Percentiles rank a stretch among this genome's conserved stretches.
phyloP scores from a whole-genome alignment of 441 rosid genomes.

The Syzygium malaccense region DNA sequence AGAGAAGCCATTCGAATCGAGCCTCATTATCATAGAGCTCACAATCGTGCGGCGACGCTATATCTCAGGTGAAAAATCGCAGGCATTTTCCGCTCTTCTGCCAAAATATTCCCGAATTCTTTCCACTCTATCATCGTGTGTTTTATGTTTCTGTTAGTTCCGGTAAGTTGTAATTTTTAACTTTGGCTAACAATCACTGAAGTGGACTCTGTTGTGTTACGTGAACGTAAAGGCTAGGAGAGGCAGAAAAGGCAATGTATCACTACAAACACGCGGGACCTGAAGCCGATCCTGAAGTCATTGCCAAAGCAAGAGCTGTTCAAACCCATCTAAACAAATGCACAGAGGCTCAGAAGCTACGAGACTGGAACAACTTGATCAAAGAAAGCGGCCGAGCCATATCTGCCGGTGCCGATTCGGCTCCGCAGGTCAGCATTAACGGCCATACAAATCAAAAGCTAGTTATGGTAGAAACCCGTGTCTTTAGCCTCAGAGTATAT shows the following conservation, averaged over 20 bases:
- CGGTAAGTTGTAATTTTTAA: background rate
- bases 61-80: constrained; percentile 40
- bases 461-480: background rate
- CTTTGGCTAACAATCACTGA: background rate
- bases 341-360: constrained; percentile 35
- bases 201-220: too few relatives aligned
- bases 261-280: constrained; percentile 51
- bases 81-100: background rate
- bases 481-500: background rate
- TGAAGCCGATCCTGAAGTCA: constrained; percentile 29
- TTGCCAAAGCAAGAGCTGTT: constrained; percentile 45
- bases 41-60: constrained; percentile 63
- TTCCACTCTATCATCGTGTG: background rate
- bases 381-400: constrained; percentile 38
- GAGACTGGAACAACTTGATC: constrained; percentile 46
- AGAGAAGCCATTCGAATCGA: constrained; percentile 66
- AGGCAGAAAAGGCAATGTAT: constrained; percentile 57
- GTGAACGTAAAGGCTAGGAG: constrained; percentile 47
- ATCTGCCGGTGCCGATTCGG: constrained; percentile 61
- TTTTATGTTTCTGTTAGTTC: background rate
- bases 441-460: background rate
- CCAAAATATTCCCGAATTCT: background rate
- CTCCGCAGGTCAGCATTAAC: constrained; percentile 48
- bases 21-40: constrained; percentile 64
- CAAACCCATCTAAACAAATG: constrained; percentile 39